A percentile compares a stretch with the other conserved stretches of the same genome.
phyloP scores from a whole-genome alignment of 1,139 yeast species.

The Fermentozyma sake region DNA sequence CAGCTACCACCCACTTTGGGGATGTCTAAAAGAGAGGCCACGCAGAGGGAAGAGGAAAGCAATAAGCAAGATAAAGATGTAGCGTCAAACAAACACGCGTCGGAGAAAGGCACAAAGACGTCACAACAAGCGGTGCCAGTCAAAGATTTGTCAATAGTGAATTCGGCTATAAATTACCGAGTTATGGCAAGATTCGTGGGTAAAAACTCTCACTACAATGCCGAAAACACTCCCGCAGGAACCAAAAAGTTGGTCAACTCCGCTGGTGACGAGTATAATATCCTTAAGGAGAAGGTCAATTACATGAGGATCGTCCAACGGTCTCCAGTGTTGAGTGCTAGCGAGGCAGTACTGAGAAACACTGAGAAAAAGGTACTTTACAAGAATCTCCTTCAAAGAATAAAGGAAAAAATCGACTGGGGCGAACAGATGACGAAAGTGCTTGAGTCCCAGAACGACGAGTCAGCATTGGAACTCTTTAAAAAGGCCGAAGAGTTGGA shows the following conservation, averaged over 20 bases:
- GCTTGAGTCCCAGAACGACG: conserved; percentile 12
- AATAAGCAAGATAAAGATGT: too few species aligned
- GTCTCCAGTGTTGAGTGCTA: conserved; percentile 8
- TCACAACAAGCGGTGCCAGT: too few species aligned
- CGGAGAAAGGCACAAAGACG: too few species aligned
- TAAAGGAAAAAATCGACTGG: conserved; percentile 24
- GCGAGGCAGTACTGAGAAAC: conserved; percentile 10
- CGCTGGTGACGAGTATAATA: conserved; percentile 40
- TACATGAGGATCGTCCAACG: conserved; percentile 29
- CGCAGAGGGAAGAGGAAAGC: background rate
- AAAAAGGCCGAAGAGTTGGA: conserved; percentile 14
- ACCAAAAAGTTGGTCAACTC: conserved; percentile 29
- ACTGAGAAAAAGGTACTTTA: conserved; percentile 18
- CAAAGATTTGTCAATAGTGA: conserved; percentile 15
- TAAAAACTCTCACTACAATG: conserved; percentile 18
- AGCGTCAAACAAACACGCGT: background rate
- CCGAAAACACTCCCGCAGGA: conserved; percentile 11
- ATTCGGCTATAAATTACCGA: conserved; percentile 13
- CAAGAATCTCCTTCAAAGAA: conserved; percentile 22
- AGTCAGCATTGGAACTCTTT: conserved; percentile 12
- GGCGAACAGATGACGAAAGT: conserved; percentile 18
- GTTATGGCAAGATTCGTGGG: conserved; percentile 21
- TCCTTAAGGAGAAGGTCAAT: conserved; percentile 29
- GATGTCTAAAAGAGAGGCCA: conserved; percentile 4
- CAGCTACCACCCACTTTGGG: conserved; percentile 20